Conservation (phyloP, 2,329 filamentous ascomycete genomes). For the Calonectria multiphialidica region DNA sequence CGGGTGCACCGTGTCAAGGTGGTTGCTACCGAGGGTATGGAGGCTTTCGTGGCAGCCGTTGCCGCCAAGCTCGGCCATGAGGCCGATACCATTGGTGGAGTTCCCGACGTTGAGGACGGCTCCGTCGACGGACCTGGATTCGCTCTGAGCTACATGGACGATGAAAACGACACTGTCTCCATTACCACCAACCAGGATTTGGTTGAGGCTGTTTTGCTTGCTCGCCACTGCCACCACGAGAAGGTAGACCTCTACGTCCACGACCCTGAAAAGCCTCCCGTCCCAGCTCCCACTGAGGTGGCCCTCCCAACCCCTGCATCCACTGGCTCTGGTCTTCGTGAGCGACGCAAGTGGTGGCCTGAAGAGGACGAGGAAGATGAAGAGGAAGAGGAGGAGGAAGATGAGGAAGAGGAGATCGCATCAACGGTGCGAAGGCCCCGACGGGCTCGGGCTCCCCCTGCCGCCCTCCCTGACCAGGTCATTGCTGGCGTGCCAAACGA, state of each 20-base stretch:
- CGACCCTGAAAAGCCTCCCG: constrained; percentile 88
- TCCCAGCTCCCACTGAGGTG: constrained; percentile 66
- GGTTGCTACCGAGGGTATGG: constrained; percentile 82
- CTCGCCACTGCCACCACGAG: constrained; percentile 81
- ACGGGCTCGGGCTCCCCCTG: constrained; percentile 53
- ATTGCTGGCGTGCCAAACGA: constrained; percentile 96
- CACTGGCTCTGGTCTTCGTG: constrained; percentile 60
- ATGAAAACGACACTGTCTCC: constrained; percentile 95
- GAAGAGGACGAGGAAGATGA: constrained; percentile 64
- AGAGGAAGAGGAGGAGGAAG: constrained; percentile 64
- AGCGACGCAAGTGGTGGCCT: constrained; percentile 70
- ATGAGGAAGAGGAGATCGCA: constrained; percentile 62
- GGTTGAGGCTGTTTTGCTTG: constrained; percentile 87
- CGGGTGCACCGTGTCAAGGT: constrained; percentile 94
- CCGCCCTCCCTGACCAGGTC: constrained; percentile 77
- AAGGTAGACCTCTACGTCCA: constrained; percentile 99
- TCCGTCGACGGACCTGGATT: constrained; percentile 83
- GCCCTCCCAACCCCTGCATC: constrained; percentile 62
- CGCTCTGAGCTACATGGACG: constrained; percentile 94
- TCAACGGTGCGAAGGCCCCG: constrained; percentile 60
- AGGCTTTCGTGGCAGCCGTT: constrained; percentile 81
- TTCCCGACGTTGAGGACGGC: constrained; percentile 82
- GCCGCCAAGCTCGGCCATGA: constrained; percentile 88
- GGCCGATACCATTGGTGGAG: constrained; percentile 85
- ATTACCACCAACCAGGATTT: constrained; percentile 97